Conservation (phyloP, 1,139 yeast species). For the Lipomyces yarrowii region DNA sequence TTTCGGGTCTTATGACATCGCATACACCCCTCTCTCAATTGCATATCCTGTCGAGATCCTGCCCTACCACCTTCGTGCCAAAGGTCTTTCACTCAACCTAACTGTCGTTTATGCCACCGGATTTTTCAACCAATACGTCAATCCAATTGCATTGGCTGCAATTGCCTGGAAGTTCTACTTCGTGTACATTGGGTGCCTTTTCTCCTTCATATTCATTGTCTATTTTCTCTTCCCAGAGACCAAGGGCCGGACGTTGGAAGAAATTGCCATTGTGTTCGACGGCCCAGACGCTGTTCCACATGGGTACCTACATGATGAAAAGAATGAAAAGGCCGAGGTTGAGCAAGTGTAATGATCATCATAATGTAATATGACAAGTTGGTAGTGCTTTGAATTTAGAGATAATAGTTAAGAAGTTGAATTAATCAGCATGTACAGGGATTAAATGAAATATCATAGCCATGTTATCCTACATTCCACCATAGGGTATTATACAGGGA, state of each 20-base stretch:
- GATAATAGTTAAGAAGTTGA: too few species aligned
- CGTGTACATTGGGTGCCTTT: conserved; percentile 41
- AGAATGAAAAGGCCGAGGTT: too few species aligned
- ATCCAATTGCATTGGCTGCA: conserved; percentile 59
- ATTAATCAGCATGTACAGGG: too few species aligned
- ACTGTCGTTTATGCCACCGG: conserved; percentile 33
- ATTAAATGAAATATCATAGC: too few species aligned
- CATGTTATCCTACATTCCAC: too few species aligned
- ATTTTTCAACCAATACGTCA: conserved; percentile 52
- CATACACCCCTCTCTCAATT: conserved; percentile 34
- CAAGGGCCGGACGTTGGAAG: conserved; percentile 59
- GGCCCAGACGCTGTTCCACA: neutral
- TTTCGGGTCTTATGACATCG: conserved; percentile 31
- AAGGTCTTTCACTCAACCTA: conserved; percentile 39
- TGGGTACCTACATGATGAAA: too few species aligned
- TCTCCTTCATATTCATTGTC: conserved; percentile 35
- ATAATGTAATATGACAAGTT: too few species aligned
- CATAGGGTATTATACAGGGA: too few species aligned
- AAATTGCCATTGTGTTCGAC: conserved; percentile 59
- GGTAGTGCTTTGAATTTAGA: too few species aligned
- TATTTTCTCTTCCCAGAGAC: conserved; percentile 59
- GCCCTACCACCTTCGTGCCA: conserved; percentile 47
- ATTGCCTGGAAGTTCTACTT: conserved; percentile 64
- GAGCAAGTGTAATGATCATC: too few species aligned
- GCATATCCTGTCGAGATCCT: conserved; percentile 46